Evolutionary conservation across 345 rosid genomes (phyloP).

Genomic region (Firmiana major): DNA sequence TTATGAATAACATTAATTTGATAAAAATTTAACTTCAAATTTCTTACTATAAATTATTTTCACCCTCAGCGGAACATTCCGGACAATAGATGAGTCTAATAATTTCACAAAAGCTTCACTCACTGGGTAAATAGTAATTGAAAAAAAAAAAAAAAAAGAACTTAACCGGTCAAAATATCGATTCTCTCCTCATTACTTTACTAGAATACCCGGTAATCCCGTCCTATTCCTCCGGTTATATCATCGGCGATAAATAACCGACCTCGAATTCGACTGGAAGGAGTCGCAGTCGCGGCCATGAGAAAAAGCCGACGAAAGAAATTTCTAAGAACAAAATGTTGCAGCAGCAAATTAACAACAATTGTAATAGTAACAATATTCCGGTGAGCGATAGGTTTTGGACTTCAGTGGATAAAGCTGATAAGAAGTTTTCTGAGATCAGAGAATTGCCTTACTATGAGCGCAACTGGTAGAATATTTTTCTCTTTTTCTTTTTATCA

Average conservation of each 20-base stretch:
- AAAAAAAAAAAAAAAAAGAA: no score
- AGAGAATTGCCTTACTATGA: constrained; percentile 94
- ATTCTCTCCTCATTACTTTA: no score
- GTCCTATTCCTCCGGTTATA: background rate
- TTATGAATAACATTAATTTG: no score
- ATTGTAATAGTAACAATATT: constrained; percentile 26
- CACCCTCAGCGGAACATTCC: no score
- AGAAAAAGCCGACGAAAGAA: background rate
- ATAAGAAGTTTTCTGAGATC: constrained; percentile 93
- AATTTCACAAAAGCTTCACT: no score
- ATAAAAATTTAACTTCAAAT: no score
- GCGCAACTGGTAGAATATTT: constrained; percentile 59
- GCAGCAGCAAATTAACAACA: constrained; percentile 37
- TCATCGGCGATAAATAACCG: background rate
- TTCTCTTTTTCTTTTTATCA: no score
- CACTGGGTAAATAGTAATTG: no score
- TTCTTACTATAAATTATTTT: no score
- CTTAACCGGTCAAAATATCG: no score
- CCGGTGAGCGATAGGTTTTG: constrained; percentile 86
- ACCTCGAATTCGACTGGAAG: background rate
- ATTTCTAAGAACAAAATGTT: constrained; percentile 30
- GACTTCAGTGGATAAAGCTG: constrained; percentile 94
- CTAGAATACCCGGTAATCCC: no score
- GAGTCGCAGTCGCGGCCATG: background rate
- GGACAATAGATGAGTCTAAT: no score